Evolutionary conservation across 257 asterid genomes (phyloP), one percentile per base, ranked within the genome.

Genomic region (Fraxinus excelsior): DNA sequence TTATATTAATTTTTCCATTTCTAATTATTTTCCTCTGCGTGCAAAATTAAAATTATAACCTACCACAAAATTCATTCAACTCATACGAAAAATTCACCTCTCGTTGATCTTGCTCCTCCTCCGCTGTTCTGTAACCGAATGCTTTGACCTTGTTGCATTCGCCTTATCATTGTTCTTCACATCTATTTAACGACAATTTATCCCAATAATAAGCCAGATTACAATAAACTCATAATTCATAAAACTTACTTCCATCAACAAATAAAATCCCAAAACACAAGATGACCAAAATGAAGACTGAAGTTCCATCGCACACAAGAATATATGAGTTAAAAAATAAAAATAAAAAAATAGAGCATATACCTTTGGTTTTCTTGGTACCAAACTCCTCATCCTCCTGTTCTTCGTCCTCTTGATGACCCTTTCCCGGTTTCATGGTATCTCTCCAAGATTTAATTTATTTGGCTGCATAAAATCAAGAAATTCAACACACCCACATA

Each of bases 371-470:
- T 79, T 83, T 92, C 72, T 74, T 87, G 5, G 84, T 31, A 56
- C 87, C 97, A 78, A 85, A 87, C 72, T 94, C 94, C 7, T 86
- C 97, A 25, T 92, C 94, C 84, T 81, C 96, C 81, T 86, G 93
- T 28, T 91, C 97, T 67, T 94, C 96, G 64, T 92, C 98, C 74
- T 86, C 96, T 53, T 84, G 86, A 80, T 85, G 92, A 78, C 84
- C 83, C 83, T 90, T 94, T 31, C 90, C 97, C 64, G 97, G 84
- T 86, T 91, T 91, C 98, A 94, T 84, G 19, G 0, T 71, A 26
- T 11, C 70, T 49, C n/a, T 42, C 56, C 80, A 79, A 85, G 70
- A 87, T 78, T 76, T 44, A 74, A 25, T 70, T 46, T 75, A 76
- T 69, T 73, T 67, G n/a, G 58, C 88, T 80, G 86, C 82, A 71